A percentile compares a stretch with the other conserved stretches of the same genome.
Conservation (phyloP, 306 rosid species). For the Oxytropis ochrocephala region DNA sequence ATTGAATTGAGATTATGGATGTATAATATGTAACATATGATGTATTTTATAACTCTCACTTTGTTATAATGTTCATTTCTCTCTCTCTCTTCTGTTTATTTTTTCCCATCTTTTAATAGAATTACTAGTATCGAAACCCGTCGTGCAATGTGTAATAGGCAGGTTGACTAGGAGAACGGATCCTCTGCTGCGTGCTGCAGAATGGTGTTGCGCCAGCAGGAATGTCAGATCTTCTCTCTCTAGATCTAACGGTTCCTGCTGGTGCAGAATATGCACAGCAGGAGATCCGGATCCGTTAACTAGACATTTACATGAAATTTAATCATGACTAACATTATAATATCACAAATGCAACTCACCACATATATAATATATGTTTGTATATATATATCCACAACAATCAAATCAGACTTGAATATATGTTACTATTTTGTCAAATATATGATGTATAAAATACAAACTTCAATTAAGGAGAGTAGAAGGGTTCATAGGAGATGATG, state of each 20-base stretch:
- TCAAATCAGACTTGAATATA: background rate
- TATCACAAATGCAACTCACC: background rate
- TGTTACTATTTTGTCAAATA: background rate
- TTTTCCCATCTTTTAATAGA: background rate
- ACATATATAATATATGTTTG: background rate
- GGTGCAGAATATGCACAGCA: too few species aligned
- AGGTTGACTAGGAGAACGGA: too few species aligned
- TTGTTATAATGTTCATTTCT: background rate
- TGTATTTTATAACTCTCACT: slow-evolving; percentile 22
- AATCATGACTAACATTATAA: background rate
- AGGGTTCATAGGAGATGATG: slow-evolving; percentile 6
- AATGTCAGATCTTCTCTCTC: too few species aligned
- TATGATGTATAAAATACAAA: background rate
- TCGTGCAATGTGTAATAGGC: too few species aligned
- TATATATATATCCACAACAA: background rate
- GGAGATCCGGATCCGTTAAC: too few species aligned
- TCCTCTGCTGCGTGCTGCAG: too few species aligned
- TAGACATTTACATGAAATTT: slow-evolving; percentile 24
- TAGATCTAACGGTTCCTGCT: too few species aligned
- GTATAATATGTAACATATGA: slow-evolving; percentile 12
- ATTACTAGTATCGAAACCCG: background rate
- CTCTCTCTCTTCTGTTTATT: background rate
- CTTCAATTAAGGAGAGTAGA: slow-evolving; percentile 4
- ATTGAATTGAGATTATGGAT: slow-evolving; percentile 16
- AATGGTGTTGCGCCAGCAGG: too few species aligned